Evolutionary conservation across 2,329 filamentous ascomycete genomes (phyloP).

Genomic region (Achaetomium macrosporum): DNA sequence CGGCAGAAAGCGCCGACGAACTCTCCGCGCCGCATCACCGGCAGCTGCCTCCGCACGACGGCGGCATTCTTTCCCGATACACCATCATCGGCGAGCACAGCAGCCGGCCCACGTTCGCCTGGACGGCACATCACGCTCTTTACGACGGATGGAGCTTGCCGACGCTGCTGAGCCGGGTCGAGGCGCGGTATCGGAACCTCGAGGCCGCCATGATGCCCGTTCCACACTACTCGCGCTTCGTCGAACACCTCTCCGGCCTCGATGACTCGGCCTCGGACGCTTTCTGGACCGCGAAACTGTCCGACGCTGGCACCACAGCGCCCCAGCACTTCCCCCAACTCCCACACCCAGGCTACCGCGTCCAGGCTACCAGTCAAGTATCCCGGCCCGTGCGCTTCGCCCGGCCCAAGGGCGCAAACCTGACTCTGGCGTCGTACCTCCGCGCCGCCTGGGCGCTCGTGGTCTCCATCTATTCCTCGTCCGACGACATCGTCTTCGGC

Average conservation of each 20-base stretch:
- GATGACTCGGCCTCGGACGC: slow-evolving; percentile 14
- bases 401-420: slow-evolving; percentile 4
- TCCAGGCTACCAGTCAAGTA: slow-evolving; percentile 17
- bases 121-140: slow-evolving; percentile 22
- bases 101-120: slow-evolving; percentile 15
- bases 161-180: slow-evolving; percentile 19
- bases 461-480: slow-evolving; percentile 16
- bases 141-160: slow-evolving; percentile 26
- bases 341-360: slow-evolving; percentile 17
- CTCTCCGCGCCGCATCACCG: slow-evolving; percentile 3
- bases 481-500: slow-evolving; percentile 22
- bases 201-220: not conserved
- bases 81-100: slow-evolving; percentile 13
- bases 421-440: slow-evolving; percentile 16
- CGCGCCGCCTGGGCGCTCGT: slow-evolving; percentile 22
- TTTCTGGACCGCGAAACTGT: slow-evolving; percentile 20
- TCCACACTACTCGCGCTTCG: slow-evolving; percentile 21
- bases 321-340: slow-evolving; percentile 19
- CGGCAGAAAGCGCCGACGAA: not conserved
- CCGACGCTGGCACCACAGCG: slow-evolving; percentile 1
- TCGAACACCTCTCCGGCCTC: slow-evolving; percentile 15
- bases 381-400: slow-evolving; percentile 8
- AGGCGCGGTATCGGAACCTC: slow-evolving; percentile 13
- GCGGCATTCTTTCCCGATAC: slow-evolving; percentile 18
- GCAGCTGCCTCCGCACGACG: slow-evolving; percentile 20